Conservation (phyloP, 352 stramenopile genomes). For the Globisporangium canariense region DNA sequence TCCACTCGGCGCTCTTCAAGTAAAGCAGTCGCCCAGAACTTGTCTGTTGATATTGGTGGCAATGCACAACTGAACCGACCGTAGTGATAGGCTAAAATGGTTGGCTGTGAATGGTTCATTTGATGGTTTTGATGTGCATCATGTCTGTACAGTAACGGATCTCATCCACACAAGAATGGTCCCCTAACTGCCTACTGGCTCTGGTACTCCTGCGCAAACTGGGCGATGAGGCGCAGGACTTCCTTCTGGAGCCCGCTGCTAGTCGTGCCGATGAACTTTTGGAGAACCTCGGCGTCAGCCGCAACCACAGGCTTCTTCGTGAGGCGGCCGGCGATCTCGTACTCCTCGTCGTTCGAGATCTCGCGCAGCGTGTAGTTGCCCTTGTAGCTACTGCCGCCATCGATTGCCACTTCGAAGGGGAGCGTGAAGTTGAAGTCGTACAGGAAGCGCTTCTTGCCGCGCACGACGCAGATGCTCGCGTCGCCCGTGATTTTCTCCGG, state of each 20-base stretch:
- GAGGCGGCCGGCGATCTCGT: constrained; percentile 68
- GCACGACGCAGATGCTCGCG: constrained; percentile 85
- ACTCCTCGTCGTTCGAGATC: constrained; percentile 86
- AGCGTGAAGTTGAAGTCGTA: constrained; percentile 86
- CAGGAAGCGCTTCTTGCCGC: constrained; percentile 86
- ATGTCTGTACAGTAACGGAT: background rate
- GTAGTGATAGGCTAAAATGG: background rate
- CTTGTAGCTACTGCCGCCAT: constrained; percentile 45
- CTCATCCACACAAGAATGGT: background rate
- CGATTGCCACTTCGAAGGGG: constrained; percentile 61
- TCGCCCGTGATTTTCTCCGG: constrained; percentile 77
- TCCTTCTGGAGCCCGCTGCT: constrained; percentile 61
- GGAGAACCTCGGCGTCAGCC: constrained; percentile 39
- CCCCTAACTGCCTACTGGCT: constrained; percentile 35
- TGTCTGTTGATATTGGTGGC: too few species aligned
- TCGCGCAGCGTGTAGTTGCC: constrained; percentile 76
- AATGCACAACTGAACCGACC: background rate
- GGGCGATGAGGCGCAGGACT: constrained; percentile 49
- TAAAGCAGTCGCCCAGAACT: background rate
- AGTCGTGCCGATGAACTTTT: constrained; percentile 47
- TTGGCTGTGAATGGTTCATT: background rate
- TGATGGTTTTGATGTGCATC: background rate
- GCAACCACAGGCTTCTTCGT: constrained; percentile 46
- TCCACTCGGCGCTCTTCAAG: constrained; percentile 17
- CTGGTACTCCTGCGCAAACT: constrained; percentile 66